Percentiles rank a stretch among this genome's conserved stretches.
phyloP scores from a whole-genome alignment of 305 asterid genomes.

The Rubia balearica region DNA sequence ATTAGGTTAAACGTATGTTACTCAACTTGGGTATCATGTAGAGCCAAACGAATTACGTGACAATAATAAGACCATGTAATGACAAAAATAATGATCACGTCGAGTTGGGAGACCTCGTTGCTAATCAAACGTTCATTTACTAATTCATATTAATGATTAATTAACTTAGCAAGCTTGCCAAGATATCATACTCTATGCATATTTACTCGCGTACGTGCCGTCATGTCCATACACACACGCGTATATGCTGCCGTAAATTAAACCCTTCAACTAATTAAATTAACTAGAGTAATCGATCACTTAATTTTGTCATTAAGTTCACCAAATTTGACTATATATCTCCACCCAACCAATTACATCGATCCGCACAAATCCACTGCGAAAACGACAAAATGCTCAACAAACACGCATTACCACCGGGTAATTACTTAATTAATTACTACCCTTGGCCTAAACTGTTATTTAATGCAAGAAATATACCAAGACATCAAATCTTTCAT shows the following conservation, averaged over 20 bases:
- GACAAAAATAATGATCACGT: conserved; percentile 26
- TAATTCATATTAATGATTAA: neutral
- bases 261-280: conserved; percentile 1
- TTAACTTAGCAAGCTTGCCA: conserved; percentile 10
- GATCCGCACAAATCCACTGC: neutral
- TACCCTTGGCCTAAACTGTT: no score
- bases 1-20: conserved; percentile 10
- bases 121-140: conserved; percentile 16
- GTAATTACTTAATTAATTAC: neutral
- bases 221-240: conserved; percentile 25
- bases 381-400: conserved; percentile 20
- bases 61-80: conserved; percentile 7
- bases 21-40: conserved; percentile 13
- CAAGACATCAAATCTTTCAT: no score
- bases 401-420: conserved; percentile 21
- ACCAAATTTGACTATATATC: conserved; percentile 13
- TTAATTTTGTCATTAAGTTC: conserved; percentile 30
- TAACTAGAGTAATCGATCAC: neutral
- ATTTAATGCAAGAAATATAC: no score
- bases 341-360: neutral
- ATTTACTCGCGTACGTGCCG: conserved; percentile 27
- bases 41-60: neutral
- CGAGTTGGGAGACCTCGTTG: conserved; percentile 40
- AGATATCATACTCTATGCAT: conserved; percentile 17
- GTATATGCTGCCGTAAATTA: conserved; percentile 21